Percentiles rank a stretch among this genome's conserved stretches.
phyloP scores from a whole-genome alignment of 2,329 filamentous ascomycete species.

The Lasiodiplodia theobromae region DNA sequence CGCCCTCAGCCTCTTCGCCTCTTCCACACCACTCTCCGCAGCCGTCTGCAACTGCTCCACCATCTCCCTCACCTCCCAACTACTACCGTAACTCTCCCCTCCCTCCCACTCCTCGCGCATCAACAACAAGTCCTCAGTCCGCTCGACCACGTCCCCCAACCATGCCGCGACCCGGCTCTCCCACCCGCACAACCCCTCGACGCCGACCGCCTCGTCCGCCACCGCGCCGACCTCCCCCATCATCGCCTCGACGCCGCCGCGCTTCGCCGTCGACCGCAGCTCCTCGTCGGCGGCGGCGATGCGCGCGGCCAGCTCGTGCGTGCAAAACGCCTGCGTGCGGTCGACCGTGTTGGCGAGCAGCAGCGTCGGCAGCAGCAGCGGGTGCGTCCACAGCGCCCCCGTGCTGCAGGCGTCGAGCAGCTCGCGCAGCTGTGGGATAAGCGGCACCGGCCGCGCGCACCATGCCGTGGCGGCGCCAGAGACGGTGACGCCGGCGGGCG shows the following conservation, averaged over 20 bases:
- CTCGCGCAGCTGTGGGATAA: conserved; percentile 5
- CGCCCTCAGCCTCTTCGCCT: not conserved
- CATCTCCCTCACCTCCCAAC: conserved; percentile 10
- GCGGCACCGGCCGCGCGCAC: not conserved
- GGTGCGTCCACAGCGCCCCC: conserved; percentile 2
- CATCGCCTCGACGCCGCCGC: not conserved
- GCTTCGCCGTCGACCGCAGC: not conserved
- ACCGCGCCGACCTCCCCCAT: conserved; percentile 5
- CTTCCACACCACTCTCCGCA: not conserved
- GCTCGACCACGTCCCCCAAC: not conserved
- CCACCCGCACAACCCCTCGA: not conserved
- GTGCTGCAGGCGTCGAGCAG: not conserved
- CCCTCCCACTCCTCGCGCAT: not conserved
- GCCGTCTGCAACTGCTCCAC: conserved; percentile 6
- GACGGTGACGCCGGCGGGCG: not conserved
- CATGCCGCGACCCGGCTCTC: conserved; percentile 1
- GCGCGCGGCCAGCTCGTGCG: not conserved
- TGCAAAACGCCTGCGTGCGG: conserved; percentile 11
- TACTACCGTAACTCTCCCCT: not conserved
- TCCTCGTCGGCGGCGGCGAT: conserved; percentile 3
- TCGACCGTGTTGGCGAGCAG: conserved; percentile 2
- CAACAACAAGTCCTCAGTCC: not conserved
- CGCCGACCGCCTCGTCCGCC: not conserved
- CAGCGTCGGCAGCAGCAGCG: conserved; percentile 11
- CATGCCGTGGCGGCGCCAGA: not conserved